These are phyloP conservation scores for Brassica incana DNA, from an alignment of 345 rosid species.

Conservation along the genomic window DNA sequence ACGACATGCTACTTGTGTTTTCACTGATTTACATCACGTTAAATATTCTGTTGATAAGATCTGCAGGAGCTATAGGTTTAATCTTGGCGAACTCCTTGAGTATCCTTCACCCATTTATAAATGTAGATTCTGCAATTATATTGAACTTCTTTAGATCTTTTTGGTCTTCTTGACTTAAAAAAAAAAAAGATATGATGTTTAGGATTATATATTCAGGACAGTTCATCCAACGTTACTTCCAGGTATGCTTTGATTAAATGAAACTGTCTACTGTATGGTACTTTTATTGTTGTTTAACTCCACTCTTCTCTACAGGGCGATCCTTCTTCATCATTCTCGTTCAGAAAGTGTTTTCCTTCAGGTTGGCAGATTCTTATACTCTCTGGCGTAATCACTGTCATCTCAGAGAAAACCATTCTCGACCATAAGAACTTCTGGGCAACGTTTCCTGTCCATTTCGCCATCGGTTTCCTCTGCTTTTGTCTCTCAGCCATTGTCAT, in stretches of 20 bases:
- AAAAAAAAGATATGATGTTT: constrained; percentile 62
- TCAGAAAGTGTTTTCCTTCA: constrained; percentile 63
- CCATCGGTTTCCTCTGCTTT: constrained; percentile 52
- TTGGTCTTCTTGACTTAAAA: constrained; percentile 51
- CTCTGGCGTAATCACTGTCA: constrained; percentile 56
- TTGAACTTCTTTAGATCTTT: not conserved
- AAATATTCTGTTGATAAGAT: constrained; percentile 65
- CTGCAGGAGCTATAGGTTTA: constrained; percentile 87
- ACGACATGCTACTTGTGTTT: constrained; percentile 72
- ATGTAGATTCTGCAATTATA: not conserved
- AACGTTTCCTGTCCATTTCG: constrained; percentile 52
- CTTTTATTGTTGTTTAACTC: not conserved
- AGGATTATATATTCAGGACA: constrained; percentile 74
- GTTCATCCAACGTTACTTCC: constrained; percentile 71
- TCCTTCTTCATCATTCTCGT: constrained; percentile 56
- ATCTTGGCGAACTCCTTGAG: constrained; percentile 84
- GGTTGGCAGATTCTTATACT: constrained; percentile 65
- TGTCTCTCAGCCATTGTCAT: constrained; percentile 54
- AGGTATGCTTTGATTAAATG: constrained; percentile 46
- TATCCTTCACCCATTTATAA: constrained; percentile 50
- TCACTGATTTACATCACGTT: constrained; percentile 58
- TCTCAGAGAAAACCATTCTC: constrained; percentile 53
- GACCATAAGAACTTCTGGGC: constrained; percentile 61
- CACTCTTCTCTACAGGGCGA: constrained; percentile 46
- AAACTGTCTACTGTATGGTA: constrained; percentile 11